Base-by-base conservation (phyloP, 164 flowering plant genomes). In the Nymphaea thermarum region DNA sequence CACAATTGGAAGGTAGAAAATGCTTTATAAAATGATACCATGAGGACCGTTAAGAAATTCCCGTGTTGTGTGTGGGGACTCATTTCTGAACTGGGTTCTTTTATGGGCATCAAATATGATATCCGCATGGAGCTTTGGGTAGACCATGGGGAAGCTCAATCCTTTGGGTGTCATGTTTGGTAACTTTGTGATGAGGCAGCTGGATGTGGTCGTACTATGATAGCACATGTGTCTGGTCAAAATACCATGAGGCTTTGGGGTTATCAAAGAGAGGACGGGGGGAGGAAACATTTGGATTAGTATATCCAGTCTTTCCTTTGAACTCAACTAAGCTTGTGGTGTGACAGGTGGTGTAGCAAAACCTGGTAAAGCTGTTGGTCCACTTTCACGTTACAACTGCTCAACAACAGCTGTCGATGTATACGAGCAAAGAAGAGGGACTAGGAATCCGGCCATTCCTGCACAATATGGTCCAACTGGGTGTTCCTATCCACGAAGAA, bases 321-420 rank as follows among this genome's bases (percentile, higher is more conserved):
- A 25, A 25, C 36, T 25, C 36, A 25, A 25, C 36, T 25, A 25
- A 55, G 3, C 1, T 45, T 14, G 51, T 60, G 68, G 63, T 55
- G 17, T 67, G 67, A 71, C 76, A 83, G 91, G 85, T 41, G 80
- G 75, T 69, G 82, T 82, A 69, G 93, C 96, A 67, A 87, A 90
- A 74, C 97, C 98, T 5, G 98, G 98, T 17, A 93, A 91, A 72
- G 93, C 85, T 18, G 86, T 87, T 25, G 82, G 98, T 53, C 82
- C 97, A 0, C 87, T 85, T 15, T 44, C 87, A 70, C 89, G 87
- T 47, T 87, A 91, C 76, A 84, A 85, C 71, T 82, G 93, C 65
- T 87, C 86, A 66, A 78, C 77, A 25, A 83, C 87, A 18, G 72
- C 87, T 63, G 75, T 81, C 8, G 90, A 83, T 70, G 77, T 69